Evolutionary conservation across 768 basidiomycete genomes (phyloP).

Genomic region (Boletus subparvulus): DNA sequence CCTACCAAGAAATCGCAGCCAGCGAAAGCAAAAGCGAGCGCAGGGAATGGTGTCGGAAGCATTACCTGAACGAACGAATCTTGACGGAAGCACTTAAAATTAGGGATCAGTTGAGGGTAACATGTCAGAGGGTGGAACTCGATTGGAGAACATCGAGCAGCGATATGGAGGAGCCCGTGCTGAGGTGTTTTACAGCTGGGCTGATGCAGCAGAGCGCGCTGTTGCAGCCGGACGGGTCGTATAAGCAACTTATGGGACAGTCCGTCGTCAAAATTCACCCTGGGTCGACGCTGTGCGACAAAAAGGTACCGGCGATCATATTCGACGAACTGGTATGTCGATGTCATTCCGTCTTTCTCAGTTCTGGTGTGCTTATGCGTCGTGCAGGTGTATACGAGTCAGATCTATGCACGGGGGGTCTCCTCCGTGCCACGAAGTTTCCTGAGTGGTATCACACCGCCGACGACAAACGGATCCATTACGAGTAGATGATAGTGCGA

Average conservation of each 20-base stretch:
- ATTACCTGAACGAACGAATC: slow-evolving; percentile 81
- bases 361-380: not conserved
- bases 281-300: slow-evolving; percentile 75
- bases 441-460: slow-evolving; percentile 28
- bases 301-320: slow-evolving; percentile 82
- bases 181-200: slow-evolving; percentile 73
- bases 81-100: slow-evolving; percentile 78
- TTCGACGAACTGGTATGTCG: slow-evolving; percentile 87
- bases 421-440: slow-evolving; percentile 71
- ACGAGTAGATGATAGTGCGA: slow-evolving; percentile 14
- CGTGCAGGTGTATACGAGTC: slow-evolving; percentile 72
- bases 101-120: slow-evolving; percentile 68
- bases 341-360: not conserved
- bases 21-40: slow-evolving; percentile 47
- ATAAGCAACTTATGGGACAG: slow-evolving; percentile 78
- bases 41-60: slow-evolving; percentile 79
- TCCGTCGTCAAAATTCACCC: slow-evolving; percentile 91
- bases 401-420: slow-evolving; percentile 90
- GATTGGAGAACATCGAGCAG: slow-evolving; percentile 60
- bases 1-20: slow-evolving; percentile 69
- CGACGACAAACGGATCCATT: slow-evolving; percentile 8
- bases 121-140: slow-evolving; percentile 59
- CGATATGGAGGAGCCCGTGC: slow-evolving; percentile 64
- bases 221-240: slow-evolving; percentile 80
- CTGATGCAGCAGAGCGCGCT: slow-evolving; percentile 82